phyloP scores from a whole-genome alignment of 257 asterid genomes.

The Gentiana dahurica region DNA sequence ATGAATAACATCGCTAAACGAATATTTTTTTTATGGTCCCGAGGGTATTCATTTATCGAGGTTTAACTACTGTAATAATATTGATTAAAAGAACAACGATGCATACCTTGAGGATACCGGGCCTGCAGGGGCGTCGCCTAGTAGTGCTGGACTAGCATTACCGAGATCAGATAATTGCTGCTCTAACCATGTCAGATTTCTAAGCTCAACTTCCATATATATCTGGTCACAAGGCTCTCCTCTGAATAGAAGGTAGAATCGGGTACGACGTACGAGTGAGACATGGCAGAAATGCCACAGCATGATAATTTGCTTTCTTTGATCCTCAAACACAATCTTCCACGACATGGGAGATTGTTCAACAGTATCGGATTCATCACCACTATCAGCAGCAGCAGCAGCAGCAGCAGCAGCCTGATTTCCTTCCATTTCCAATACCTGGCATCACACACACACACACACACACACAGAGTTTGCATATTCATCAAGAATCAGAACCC shows the following conservation, averaged over 20 bases:
- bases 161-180: conserved; percentile 86
- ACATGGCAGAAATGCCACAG: conserved; percentile 96
- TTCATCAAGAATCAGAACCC: background rate
- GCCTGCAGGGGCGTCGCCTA: conserved; percentile 89
- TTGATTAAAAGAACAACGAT: too few species aligned
- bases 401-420: conserved; percentile 38
- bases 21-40: too few species aligned
- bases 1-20: too few species aligned
- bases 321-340: conserved; percentile 63
- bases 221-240: conserved; percentile 88
- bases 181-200: conserved; percentile 87
- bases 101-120: conserved; percentile 74
- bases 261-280: conserved; percentile 82
- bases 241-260: conserved; percentile 62
- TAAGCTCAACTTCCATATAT: conserved; percentile 86
- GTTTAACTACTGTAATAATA: too few species aligned
- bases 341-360: conserved; percentile 52
- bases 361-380: conserved; percentile 41
- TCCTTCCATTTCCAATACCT: conserved; percentile 88
- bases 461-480: background rate
- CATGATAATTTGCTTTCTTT: conserved; percentile 79
- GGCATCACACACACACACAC: background rate
- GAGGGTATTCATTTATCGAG: too few species aligned
- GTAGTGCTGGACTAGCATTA: conserved; percentile 95
- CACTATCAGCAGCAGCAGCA: conserved; percentile 14